Conservation (phyloP, 2,329 filamentous ascomycete genomes). For the Ramichloridium luteum region DNA sequence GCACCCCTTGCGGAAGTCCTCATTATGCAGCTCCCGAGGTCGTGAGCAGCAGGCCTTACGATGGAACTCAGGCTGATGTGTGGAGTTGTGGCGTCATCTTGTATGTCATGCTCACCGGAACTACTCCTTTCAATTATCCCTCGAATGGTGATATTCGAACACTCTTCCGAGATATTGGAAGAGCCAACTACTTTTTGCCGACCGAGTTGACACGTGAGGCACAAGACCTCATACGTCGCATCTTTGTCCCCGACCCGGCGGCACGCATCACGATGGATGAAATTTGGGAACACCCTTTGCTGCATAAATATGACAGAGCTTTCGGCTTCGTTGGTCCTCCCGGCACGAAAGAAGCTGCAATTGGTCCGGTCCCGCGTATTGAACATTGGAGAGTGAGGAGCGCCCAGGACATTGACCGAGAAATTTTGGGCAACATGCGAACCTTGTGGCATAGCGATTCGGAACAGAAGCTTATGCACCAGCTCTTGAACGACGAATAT, state of each 20-base stretch:
- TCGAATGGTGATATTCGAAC: conserved; percentile 51
- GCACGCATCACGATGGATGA: conserved; percentile 65
- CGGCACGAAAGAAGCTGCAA: conserved; percentile 34
- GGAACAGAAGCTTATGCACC: conserved; percentile 57
- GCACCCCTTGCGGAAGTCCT: conserved; percentile 87
- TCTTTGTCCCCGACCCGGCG: conserved; percentile 67
- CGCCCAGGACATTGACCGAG: conserved; percentile 60
- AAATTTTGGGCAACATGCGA: conserved; percentile 73
- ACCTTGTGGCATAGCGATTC: conserved; percentile 83
- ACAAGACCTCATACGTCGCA: conserved; percentile 63
- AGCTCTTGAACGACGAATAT: conserved; percentile 43
- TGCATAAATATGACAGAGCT: conserved; percentile 64
- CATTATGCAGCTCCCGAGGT: conserved; percentile 95
- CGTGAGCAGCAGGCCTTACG: conserved; percentile 63
- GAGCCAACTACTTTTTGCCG: conserved; percentile 37
- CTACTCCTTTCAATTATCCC: conserved; percentile 60
- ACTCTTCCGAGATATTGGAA: conserved; percentile 49
- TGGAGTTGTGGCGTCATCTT: conserved; percentile 91
- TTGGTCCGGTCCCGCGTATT: conserved; percentile 44
- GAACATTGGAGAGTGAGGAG: conserved; percentile 51
- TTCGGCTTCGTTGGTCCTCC: conserved; percentile 53
- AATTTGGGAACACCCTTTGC: conserved; percentile 78
- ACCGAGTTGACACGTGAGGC: conserved; percentile 51
- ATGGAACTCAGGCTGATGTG: conserved; percentile 76
- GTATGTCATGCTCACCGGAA: conserved; percentile 74